These are phyloP conservation scores for Nyssa sinensis DNA, from an alignment of 148 eudicot genomes.

Conservation along the genomic window DNA sequence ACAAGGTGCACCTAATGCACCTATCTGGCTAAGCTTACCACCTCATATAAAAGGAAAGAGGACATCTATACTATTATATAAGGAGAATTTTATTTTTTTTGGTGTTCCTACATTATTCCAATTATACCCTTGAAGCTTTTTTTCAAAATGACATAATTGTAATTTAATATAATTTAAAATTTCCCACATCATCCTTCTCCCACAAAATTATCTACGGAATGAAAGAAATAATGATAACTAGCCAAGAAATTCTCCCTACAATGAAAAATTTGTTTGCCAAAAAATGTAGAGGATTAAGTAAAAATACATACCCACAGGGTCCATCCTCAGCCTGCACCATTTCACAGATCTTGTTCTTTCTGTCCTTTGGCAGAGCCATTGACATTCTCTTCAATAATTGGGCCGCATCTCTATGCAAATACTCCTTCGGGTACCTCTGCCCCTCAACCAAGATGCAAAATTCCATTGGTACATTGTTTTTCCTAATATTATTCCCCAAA, in stretches of 20 bases:
- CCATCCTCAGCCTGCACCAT: slow-evolving; percentile 55
- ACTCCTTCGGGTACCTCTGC: slow-evolving; percentile 60
- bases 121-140: too few relatives aligned
- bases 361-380: slow-evolving; percentile 36
- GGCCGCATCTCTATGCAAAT: slow-evolving; percentile 31
- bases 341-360: slow-evolving; percentile 43
- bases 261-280: too few relatives aligned
- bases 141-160: too few relatives aligned
- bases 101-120: too few relatives aligned
- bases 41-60: neutral
- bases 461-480: slow-evolving; percentile 63
- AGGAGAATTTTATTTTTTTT: too few relatives aligned
- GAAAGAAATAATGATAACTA: too few relatives aligned
- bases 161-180: too few relatives aligned
- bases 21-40: neutral
- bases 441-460: slow-evolving; percentile 70
- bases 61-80: neutral
- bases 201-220: too few relatives aligned
- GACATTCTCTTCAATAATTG: slow-evolving; percentile 39
- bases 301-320: slow-evolving; percentile 58
- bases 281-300: neutral
- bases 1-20: neutral
- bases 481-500: slow-evolving; percentile 41
- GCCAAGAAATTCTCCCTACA: too few relatives aligned
- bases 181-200: too few relatives aligned